These are phyloP conservation scores for Apostasia ramifera DNA, from an alignment of 106 monocot genomes.

Conservation along the genomic window DNA sequence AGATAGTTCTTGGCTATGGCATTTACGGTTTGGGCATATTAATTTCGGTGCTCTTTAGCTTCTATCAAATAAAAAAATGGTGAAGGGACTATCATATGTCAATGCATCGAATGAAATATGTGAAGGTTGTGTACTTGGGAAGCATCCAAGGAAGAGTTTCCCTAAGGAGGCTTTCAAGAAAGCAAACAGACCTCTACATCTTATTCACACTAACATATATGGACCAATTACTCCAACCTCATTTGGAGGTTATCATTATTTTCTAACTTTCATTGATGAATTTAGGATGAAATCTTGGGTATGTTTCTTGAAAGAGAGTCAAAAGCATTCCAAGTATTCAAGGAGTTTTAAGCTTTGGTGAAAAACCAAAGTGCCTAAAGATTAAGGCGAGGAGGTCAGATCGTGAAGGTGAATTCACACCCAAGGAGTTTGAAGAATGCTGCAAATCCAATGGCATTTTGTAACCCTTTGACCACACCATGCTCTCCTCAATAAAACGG, in stretches of 20 bases:
- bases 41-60: slow-evolving; percentile 4
- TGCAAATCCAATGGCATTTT: neutral
- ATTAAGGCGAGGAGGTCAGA: neutral
- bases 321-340: neutral
- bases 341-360: neutral
- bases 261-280: slow-evolving; percentile 6
- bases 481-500: slow-evolving; percentile 4
- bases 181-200: neutral
- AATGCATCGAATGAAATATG: neutral
- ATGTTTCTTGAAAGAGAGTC: neutral
- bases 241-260: neutral
- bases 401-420: neutral
- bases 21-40: slow-evolving; percentile 1
- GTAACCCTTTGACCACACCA: neutral
- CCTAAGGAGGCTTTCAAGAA: neutral
- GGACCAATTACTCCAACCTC: slow-evolving; percentile 1
- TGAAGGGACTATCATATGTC: slow-evolving; percentile 2
- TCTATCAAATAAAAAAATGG: slow-evolving; percentile 9
- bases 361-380: neutral
- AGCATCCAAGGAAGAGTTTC: slow-evolving; percentile 2
- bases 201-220: neutral
- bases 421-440: neutral
- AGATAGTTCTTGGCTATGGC: neutral
- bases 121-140: slow-evolving; percentile 3
- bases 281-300: neutral